phyloP scores from a whole-genome alignment of 2,329 filamentous ascomycete genomes.

The Xylariaceae sp. region DNA sequence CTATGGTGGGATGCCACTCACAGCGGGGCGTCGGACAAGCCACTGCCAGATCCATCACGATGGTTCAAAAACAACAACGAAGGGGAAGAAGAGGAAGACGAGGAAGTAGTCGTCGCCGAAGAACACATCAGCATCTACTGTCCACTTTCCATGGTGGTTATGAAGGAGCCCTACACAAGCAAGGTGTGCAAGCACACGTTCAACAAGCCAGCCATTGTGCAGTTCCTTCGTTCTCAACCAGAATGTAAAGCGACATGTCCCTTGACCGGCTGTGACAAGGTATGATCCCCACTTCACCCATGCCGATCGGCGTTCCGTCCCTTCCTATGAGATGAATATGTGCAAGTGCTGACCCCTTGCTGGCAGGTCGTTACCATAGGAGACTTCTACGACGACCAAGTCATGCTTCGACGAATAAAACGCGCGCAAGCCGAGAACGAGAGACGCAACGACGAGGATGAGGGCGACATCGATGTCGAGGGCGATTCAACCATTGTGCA shows the following conservation, averaged over 20 bases:
- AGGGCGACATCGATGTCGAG: slow-evolving; percentile 29
- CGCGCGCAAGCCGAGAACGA: slow-evolving; percentile 41
- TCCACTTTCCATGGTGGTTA: slow-evolving; percentile 59
- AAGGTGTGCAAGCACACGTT: slow-evolving; percentile 66
- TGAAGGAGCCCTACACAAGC: slow-evolving; percentile 63
- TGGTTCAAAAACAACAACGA: slow-evolving; percentile 44
- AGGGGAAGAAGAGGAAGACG: slow-evolving; percentile 49
- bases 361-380: slow-evolving; percentile 42
- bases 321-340: neutral
- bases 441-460: slow-evolving; percentile 37
- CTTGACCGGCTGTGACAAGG: slow-evolving; percentile 57
- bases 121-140: slow-evolving; percentile 63
- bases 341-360: slow-evolving; percentile 2
- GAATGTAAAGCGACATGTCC: slow-evolving; percentile 51
- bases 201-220: slow-evolving; percentile 58
- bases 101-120: slow-evolving; percentile 62
- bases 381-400: slow-evolving; percentile 53
- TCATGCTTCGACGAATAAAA: slow-evolving; percentile 53
- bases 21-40: slow-evolving; percentile 43
- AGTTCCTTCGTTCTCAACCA: slow-evolving; percentile 38
- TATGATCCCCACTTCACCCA: too few species aligned
- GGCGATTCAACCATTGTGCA: slow-evolving; percentile 21
- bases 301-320: too few species aligned
- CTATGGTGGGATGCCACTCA: slow-evolving; percentile 50
- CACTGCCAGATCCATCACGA: slow-evolving; percentile 45